phyloP scores from a whole-genome alignment of 306 rosid genomes.

The Prunus mume region DNA sequence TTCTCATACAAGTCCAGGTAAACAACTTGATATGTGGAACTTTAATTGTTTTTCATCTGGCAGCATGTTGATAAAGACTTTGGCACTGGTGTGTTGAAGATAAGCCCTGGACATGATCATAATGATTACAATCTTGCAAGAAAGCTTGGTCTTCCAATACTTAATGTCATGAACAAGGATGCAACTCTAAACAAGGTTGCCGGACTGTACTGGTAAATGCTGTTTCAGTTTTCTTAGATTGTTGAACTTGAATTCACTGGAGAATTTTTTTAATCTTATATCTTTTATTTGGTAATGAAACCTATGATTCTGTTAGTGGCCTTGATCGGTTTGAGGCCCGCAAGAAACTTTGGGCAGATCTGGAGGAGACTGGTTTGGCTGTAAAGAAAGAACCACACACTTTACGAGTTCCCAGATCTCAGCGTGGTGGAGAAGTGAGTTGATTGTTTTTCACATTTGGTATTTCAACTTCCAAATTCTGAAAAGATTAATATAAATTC shows the following conservation, averaged over 20 bases:
- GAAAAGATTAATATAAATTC: neutral
- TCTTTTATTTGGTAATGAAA: slow-evolving; percentile 23
- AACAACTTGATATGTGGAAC: neutral
- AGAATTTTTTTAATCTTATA: neutral
- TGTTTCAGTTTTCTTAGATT: slow-evolving; percentile 10
- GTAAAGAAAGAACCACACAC: slow-evolving; percentile 88
- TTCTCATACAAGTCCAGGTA: neutral
- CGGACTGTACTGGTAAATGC: slow-evolving; percentile 74
- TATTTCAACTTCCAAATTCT: neutral
- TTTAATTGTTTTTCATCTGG: slow-evolving; percentile 20
- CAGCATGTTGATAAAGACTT: slow-evolving; percentile 90
- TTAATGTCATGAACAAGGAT: slow-evolving; percentile 95
- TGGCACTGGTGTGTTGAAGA: slow-evolving; percentile 93
- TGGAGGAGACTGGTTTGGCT: slow-evolving; percentile 86
- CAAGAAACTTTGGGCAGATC: slow-evolving; percentile 86
- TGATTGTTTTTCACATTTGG: neutral
- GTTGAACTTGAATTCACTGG: slow-evolving; percentile 14
- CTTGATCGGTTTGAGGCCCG: slow-evolving; percentile 97
- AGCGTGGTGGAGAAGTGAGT: slow-evolving; percentile 99
- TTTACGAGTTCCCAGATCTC: slow-evolving; percentile 92
- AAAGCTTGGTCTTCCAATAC: slow-evolving; percentile 96
- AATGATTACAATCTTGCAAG: slow-evolving; percentile 89
- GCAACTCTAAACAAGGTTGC: slow-evolving; percentile 90
- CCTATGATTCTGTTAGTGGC: slow-evolving; percentile 53
- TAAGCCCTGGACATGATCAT: slow-evolving; percentile 99